Base-by-base conservation (phyloP, 1,284 basidiomycete genomes). In the Cutaneotrichosporon cyanovorans region DNA sequence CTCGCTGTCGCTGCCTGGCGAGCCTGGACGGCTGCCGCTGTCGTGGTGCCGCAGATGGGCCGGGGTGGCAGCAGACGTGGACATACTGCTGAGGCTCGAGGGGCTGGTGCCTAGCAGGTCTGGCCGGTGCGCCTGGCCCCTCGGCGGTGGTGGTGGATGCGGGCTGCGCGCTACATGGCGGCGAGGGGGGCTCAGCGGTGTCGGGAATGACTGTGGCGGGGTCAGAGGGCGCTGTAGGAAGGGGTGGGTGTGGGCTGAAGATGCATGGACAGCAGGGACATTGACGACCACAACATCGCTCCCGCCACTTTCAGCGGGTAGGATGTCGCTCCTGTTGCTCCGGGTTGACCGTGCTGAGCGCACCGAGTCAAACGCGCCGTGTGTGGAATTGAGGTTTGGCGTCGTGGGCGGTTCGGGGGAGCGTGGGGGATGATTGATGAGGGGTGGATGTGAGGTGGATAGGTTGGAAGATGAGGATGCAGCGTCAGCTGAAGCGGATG, bases 151-250 rank as follows among this genome's bases (percentile, higher is more conserved):
- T 12, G 43, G 34, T 12, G 41, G 41, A 1, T 23, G 12, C 14
- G 34, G 41, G 6, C 32, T 35, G 22, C 41, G 42, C 16, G 34
- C n/a, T n/a, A n/a, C 16, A 10, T 23, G 42, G 4, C 42, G 42
- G 11, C 42, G 42, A 20, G 42, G 42, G 11, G 42, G 42, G 15
- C 42, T 44, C 12, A 44, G 35, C 3, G 42, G 23, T 6, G 42
- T 44, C 1, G 35, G 42, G 18, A 14, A 31, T 12, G 22, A 21
- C 11, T 14, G n/a, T 16, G 42, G 28, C 12, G 25, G 21, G 2
- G 34, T 28, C 6, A 14, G 4, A 15, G 42, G 35, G 14, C 35
- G 42, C 22, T 28, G 25, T 7, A 44, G 35, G 35, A 44, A 44
- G 16, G 42, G 42, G 23, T 44, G 42, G 25, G 22, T 34, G 18